phyloP scores from a whole-genome alignment of 371 early-diverging fungal species.

The Mortierella sp. region DNA sequence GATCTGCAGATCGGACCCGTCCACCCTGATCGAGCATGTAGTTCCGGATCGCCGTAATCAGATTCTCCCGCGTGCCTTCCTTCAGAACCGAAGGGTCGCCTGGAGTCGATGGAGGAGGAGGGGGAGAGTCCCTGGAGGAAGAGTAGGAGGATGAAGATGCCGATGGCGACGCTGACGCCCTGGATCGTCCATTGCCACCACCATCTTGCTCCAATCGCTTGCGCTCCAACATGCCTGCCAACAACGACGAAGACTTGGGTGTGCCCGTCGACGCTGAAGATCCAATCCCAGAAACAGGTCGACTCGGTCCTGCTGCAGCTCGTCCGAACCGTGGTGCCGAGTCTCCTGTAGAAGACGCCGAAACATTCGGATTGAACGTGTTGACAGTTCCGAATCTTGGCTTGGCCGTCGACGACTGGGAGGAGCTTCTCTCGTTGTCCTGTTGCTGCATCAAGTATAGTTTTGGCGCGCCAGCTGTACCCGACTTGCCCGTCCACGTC shows the following conservation, averaged over 20 bases:
- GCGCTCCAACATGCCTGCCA: slow-evolving; percentile 66
- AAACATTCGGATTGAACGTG: slow-evolving; percentile 38
- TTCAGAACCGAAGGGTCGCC: slow-evolving; percentile 27
- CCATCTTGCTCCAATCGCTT: slow-evolving; percentile 56
- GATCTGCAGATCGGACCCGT: slow-evolving; percentile 62
- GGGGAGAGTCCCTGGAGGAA: slow-evolving; percentile 17
- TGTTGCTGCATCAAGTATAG: slow-evolving; percentile 40
- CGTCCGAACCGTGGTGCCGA: slow-evolving; percentile 28
- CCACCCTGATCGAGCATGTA: slow-evolving; percentile 63
- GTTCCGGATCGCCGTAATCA: slow-evolving; percentile 70
- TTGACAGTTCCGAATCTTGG: slow-evolving; percentile 64
- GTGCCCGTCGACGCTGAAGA: slow-evolving; percentile 15
- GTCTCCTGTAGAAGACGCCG: slow-evolving; percentile 17
- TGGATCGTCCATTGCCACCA: not conserved
- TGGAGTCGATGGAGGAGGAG: not conserved
- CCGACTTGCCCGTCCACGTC: slow-evolving; percentile 80
- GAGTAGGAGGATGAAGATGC: slow-evolving; percentile 3
- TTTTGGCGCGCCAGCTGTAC: slow-evolving; percentile 55
- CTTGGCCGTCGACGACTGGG: slow-evolving; percentile 51
- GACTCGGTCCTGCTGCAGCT: slow-evolving; percentile 1
- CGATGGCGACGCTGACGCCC: not conserved
- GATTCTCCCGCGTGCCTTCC: slow-evolving; percentile 52
- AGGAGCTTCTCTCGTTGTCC: slow-evolving; percentile 32
- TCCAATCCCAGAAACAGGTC: slow-evolving; percentile 18
- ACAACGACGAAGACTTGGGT: slow-evolving; percentile 52